Base-by-base conservation (phyloP, 2,329 filamentous ascomycete genomes). In the Fonsecaea erecta region DNA sequence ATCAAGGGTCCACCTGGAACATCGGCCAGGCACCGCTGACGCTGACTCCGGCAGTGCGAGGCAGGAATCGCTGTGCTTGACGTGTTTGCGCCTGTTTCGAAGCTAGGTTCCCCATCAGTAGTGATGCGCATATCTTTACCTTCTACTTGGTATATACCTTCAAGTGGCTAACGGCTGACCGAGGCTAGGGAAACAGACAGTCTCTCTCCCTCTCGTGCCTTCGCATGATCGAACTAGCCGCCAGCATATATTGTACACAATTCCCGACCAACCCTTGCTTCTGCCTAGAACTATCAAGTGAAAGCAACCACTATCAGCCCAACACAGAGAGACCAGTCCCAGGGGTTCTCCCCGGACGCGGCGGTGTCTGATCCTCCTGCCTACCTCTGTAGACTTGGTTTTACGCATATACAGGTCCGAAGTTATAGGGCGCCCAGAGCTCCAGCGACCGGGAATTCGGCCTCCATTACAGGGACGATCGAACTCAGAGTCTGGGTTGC, bases 21-120 rank as follows among this genome's bases (percentile, higher is more conserved):
- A 69, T 69, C 11, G 67, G 67, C 67, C 67, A 69, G 40, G 62
- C 64, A 48, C 67, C 67, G 35, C 62, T 65, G 28, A 69, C 67
- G 34, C 24, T 40, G 40, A 69, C 64, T 3, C 64, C 67, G 26
- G 67, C 67, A 24, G 43, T 48, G 43, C 43, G 18, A 48, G 43
- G 43, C 43, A 12, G 18, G 18, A 24, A 3, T 8, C 18, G 18
- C 7, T 12, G 8, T 37, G 24, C 63, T 65, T 65, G 63, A 59
- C 63, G 43, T 54, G 18, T 54, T 61, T 61, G 59, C 28, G 16
- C 37, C 37, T 12, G 12, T 12, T 34, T 12, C 32, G 6, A 34
- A 2, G 32, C 6, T 7, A 34, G 6, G 2, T 5, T 2, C 5
- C 2, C 11, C 6, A 5, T 34, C 4, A 12, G 32, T 1, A 40